Base-by-base conservation (phyloP, 108 stramenopile genomes). In the Chaetoceros tenuissimus region DNA sequence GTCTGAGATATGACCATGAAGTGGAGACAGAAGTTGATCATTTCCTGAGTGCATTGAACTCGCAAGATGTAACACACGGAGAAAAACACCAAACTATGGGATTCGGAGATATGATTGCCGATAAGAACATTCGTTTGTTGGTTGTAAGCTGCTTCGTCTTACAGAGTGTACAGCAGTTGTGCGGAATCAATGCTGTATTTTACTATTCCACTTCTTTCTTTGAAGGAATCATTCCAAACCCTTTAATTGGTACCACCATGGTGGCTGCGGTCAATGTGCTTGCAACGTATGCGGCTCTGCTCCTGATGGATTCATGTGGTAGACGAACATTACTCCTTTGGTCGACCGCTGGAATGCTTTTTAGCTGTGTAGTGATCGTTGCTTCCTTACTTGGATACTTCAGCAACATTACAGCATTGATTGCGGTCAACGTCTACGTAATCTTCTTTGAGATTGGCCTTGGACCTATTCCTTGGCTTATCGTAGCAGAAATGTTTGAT, bases 161-260 rank as follows among this genome's bases (percentile, higher is more conserved):
- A 50, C 94, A 95, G 62, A 70, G 85, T 53, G 85, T 78, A n/a
- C 95, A 97, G 60, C 98, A 99, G 65, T 76, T 99, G 27, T 82
- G 80, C 62, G 98, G 98, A 40, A 97, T 99, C 77, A 97, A 99
- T 74, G 98, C 96, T 2, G 94, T 99, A 49, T 99, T 99, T 64
- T 97, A 94, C 78, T 99, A 97, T 82, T 96, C 95, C n/a, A 93
- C 85, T 21, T 73, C 83, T 17, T 96, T 99, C 78, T 96, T 97
- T 61, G 87, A 94, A 21, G 94, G 92, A 19, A 82, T 94, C 45
- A 85, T 95, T 48, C 83, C 81, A 63, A 77, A 95, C 77, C 95
- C 96, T 23, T 68, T 94, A 46, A 75, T 96, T 16, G 96, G 90
- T 52, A 96, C 95, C 24, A 87, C 84, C 22, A 75, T 96, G 31